phyloP scores from a whole-genome alignment of 2,329 filamentous ascomycete species.

The Rhinocladiella mackenziei region DNA sequence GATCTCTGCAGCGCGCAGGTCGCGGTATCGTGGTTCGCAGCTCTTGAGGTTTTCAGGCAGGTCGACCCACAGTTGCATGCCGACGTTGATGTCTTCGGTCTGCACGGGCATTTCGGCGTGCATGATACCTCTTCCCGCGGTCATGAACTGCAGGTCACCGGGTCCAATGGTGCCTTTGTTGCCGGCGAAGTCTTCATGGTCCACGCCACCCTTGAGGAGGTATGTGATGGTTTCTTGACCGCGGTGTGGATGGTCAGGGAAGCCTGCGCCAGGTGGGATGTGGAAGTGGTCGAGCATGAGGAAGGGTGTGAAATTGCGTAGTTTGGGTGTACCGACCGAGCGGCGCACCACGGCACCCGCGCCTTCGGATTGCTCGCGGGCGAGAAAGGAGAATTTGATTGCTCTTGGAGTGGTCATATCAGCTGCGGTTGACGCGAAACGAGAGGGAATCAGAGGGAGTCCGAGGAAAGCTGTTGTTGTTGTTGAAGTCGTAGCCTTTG shows the following conservation, averaged over 20 bases:
- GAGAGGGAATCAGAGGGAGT: constrained; percentile 9
- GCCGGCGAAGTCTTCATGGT: constrained; percentile 90
- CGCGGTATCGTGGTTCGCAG: constrained; percentile 89
- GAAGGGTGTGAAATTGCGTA: constrained; percentile 87
- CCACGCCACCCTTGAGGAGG: constrained; percentile 75
- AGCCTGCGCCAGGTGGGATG: constrained; percentile 74
- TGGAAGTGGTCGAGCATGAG: constrained; percentile 95
- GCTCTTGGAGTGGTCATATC: constrained; percentile 67
- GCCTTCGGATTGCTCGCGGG: constrained; percentile 81
- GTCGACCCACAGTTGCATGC: constrained; percentile 95
- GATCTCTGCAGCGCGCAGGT: constrained; percentile 74
- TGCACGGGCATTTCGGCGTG: constrained; percentile 92
- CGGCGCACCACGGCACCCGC: constrained; percentile 82
- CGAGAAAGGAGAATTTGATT: constrained; percentile 79
- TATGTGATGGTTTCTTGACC: constrained; percentile 92
- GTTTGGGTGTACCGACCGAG: constrained; percentile 76
- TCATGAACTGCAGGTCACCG: constrained; percentile 98
- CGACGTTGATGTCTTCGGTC: constrained; percentile 76
- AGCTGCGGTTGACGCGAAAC: constrained; percentile 32
- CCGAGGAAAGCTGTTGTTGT: constrained; percentile 12
- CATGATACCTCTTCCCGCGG: constrained; percentile 83
- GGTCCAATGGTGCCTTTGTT: constrained; percentile 76
- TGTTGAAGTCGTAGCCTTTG: too few relatives aligned
- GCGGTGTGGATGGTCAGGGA: constrained; percentile 79
- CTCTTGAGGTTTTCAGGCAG: constrained; percentile 74